Conservation (phyloP, 2,329 filamentous ascomycete species). For the Verticillium nubilum region DNA sequence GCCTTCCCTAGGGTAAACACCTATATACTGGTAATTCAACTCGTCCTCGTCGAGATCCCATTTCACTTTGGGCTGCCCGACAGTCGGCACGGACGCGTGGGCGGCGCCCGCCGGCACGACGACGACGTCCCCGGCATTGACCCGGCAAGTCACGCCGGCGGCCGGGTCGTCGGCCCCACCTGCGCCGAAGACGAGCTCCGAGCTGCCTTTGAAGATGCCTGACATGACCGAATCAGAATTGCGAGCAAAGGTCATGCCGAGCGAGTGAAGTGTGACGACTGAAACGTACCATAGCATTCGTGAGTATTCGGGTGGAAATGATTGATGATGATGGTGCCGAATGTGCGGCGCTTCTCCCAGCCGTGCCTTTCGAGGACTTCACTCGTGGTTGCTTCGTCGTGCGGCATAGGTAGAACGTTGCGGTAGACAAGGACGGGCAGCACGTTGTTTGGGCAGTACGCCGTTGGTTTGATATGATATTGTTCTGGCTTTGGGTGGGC, state of each 20-base stretch:
- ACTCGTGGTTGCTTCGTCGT: slow-evolving; percentile 10
- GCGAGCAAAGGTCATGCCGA: background rate
- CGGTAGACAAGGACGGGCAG: slow-evolving; percentile 16
- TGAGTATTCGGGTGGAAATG: slow-evolving; percentile 18
- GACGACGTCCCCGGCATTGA: slow-evolving; percentile 14
- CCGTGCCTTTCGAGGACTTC: slow-evolving; percentile 12
- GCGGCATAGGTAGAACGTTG: slow-evolving; percentile 8
- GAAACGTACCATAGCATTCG: slow-evolving; percentile 16
- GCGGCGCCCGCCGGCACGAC: slow-evolving; percentile 16
- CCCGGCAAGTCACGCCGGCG: slow-evolving; percentile 10
- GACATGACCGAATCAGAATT: background rate
- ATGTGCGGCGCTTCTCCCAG: slow-evolving; percentile 17
- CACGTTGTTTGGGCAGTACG: slow-evolving; percentile 12
- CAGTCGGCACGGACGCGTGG: slow-evolving; percentile 9
- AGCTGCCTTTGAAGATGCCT: slow-evolving; percentile 17
- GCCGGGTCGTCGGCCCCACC: slow-evolving; percentile 8
- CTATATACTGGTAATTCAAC: slow-evolving; percentile 15
- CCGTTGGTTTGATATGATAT: slow-evolving; percentile 1
- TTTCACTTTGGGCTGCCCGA: background rate
- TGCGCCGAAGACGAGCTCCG: slow-evolving; percentile 14
- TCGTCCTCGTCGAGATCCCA: slow-evolving; percentile 7
- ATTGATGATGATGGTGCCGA: slow-evolving; percentile 16
- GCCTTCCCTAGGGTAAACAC: slow-evolving; percentile 14
- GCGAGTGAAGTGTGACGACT: background rate
- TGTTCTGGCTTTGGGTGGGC: slow-evolving; percentile 1